Evolutionary conservation across 2,329 filamentous ascomycete species (phyloP).

Genomic region (Monilinia aucupariae): DNA sequence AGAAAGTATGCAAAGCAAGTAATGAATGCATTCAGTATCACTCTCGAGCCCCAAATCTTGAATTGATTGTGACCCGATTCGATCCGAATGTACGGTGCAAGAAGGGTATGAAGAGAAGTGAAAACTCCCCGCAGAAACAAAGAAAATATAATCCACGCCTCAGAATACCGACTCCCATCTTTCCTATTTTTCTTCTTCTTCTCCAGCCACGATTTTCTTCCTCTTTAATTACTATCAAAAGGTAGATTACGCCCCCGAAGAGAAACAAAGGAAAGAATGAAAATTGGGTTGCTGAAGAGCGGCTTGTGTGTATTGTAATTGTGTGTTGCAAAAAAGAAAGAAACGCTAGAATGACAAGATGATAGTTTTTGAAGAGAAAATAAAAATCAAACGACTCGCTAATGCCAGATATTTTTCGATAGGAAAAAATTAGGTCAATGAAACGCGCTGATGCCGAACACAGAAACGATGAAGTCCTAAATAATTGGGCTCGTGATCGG

Average conservation of each 20-base stretch:
- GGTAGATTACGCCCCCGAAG: slow-evolving; percentile 11
- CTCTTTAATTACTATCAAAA: slow-evolving; percentile 13
- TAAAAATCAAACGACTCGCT: slow-evolving; percentile 17
- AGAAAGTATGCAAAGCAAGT: slow-evolving; percentile 5
- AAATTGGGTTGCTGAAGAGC: slow-evolving; percentile 15
- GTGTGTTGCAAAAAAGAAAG: slow-evolving; percentile 12
- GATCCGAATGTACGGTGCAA: slow-evolving; percentile 14
- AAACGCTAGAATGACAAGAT: slow-evolving; percentile 17
- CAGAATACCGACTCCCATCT: background rate
- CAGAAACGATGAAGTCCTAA: slow-evolving; percentile 5
- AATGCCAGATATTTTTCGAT: slow-evolving; percentile 18
- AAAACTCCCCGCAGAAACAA: slow-evolving; percentile 15
- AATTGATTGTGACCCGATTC: slow-evolving; percentile 14
- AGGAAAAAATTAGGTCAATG: slow-evolving; percentile 4
- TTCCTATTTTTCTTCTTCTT: slow-evolving; percentile 5
- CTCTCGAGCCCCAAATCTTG: slow-evolving; percentile 9
- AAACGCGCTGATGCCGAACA: slow-evolving; percentile 15
- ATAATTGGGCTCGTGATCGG: slow-evolving; percentile 4
- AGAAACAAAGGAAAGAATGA: slow-evolving; percentile 17
- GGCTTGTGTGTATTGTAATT: slow-evolving; percentile 4
- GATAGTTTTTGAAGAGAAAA: slow-evolving; percentile 11
- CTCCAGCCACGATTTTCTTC: slow-evolving; percentile 5
- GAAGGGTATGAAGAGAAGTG: slow-evolving; percentile 16
- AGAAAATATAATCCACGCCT: slow-evolving; percentile 12
- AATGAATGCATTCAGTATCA: slow-evolving; percentile 12